A percentile compares a stretch with the other conserved stretches of the same genome.
phyloP scores from a whole-genome alignment of 495 filamentous ascomycete genomes.

The Penicillium parvum region DNA sequence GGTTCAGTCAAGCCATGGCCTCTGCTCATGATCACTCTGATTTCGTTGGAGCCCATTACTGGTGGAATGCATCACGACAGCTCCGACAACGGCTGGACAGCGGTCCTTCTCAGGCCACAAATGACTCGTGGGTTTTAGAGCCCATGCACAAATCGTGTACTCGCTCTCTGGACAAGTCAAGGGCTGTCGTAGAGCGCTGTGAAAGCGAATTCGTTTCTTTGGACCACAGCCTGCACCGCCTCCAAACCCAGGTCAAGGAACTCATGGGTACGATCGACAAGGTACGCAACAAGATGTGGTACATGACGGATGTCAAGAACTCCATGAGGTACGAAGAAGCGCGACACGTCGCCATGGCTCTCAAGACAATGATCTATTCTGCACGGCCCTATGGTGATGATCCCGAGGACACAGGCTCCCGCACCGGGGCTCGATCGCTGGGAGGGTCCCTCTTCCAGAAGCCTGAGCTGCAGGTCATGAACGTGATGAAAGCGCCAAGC shows the following conservation, averaged over 20 bases:
- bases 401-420: constrained; percentile 42
- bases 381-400: constrained; percentile 39
- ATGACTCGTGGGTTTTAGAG: constrained; percentile 42
- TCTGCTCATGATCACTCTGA: constrained; percentile 37
- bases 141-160: constrained; percentile 37
- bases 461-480: constrained; percentile 81
- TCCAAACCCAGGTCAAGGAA: constrained; percentile 35
- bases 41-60: constrained; percentile 47
- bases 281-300: constrained; percentile 94
- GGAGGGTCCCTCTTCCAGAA: constrained; percentile 68
- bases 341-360: constrained; percentile 75
- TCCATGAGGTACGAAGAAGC: constrained; percentile 88
- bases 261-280: constrained; percentile 34
- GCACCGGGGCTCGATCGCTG: constrained; percentile 44
- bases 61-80: constrained; percentile 45
- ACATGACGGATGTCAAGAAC: constrained; percentile 91
- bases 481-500: constrained; percentile 74
- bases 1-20: constrained; percentile 39
- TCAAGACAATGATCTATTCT: constrained; percentile 80
- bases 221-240: constrained; percentile 31
- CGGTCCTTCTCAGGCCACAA: constrained; percentile 12
- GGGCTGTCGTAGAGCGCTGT: constrained; percentile 39
- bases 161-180: constrained; percentile 33
- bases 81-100: constrained; percentile 29
- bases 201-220: constrained; percentile 38